Evolutionary conservation across 768 basidiomycete species (phyloP), one percentile per base, ranked within the genome.

Genomic region (Leccinellum rugosiceps): DNA sequence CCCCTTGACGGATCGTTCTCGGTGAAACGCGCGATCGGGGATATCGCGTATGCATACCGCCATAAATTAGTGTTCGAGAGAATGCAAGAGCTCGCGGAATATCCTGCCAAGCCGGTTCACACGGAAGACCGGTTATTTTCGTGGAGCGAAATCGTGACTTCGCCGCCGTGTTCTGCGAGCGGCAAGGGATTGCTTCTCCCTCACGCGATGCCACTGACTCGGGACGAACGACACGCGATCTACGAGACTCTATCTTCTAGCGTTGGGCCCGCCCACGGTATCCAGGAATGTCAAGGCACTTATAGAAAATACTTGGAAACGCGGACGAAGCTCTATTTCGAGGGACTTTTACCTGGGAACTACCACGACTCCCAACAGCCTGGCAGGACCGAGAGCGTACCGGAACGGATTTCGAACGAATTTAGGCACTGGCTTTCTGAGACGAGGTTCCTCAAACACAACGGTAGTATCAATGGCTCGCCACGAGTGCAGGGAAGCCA

Each of bases 231-330:
- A 32, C 67, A 72, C 52, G 78, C 75, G 25, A 72, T 81, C 56
- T 87, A 87, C 61, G 73, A 78, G 50, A 68, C 80, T 26, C 70
- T 87, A 38, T 77, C 80, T 57, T 74, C 72, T 59, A 77, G 73
- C 45, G 76, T 86, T 50, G 79, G 78, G 14, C 75, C 76, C 56
- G 72, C 77, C 19, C 55, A 66, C 31, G 78, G 78, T 43, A 74
- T 83, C 44, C 76, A 79, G 58, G 82, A 85, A 65, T 76, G 73
- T 45, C 75, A 78, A 56, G 82, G 81, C 21, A 77, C 79, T 9
- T 85, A 86, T 65, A 74, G 73, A 58, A 70, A 73, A 50, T 76
- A 78, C 61, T 84, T 83, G 83, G 72, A 78, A 53, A 74, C 78
- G 51, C 78, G 75, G 61, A 71, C 74, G 23, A 74, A 74, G 56